Base-by-base conservation (phyloP, 257 asterid species). In the Primulina huaijiensis region DNA sequence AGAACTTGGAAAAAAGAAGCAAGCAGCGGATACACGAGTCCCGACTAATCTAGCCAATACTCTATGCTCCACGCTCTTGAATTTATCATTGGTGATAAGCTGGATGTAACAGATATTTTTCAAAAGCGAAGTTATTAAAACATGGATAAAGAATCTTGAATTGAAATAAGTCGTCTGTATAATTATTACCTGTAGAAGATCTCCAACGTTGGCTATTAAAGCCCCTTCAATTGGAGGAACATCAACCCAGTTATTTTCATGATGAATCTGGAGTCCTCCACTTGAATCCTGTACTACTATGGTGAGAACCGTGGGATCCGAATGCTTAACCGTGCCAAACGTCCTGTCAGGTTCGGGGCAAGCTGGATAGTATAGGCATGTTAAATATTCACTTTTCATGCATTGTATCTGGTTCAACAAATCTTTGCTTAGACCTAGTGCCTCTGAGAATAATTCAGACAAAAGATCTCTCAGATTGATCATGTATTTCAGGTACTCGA, bases 241-340 rank as follows among this genome's bases (percentile, higher is more conserved):
- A 63, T 91, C 90, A 46, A 85, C 79, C 96, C 96, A 87, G 23
- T 77, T 53, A 27, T 69, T 77, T 17, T 77, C 71, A 70, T 83
- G 80, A 62, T 73, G 83, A 64, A 89, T 87, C 31, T 91, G 96
- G 56, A 91, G 92, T 75, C 96, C 97, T n/a, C 96, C 87, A 2
- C 21, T 40, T 71, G 27, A 46, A 34, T 91, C 96, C 73, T 91
- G 95, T 63, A 79, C 76, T 17, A 91, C 72, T 1, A 89, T 21
- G 63, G 95, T 89, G 25, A 89, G 69, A 43, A 76, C 74, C 0
- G 89, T 84, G 11, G 92, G 79, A 74, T 91, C 97, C 0, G 87
- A 81, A 75, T 91, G 97, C 70, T 70, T 74, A 37, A 64, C 77
- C 23, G 87, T 75, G 63, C 92, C 96, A 4, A 84, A 52, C 0